These are phyloP conservation scores for Pestalotiopsis sp. DNA, from an alignment of 2,329 filamentous ascomycete species.

Conservation along the genomic window DNA sequence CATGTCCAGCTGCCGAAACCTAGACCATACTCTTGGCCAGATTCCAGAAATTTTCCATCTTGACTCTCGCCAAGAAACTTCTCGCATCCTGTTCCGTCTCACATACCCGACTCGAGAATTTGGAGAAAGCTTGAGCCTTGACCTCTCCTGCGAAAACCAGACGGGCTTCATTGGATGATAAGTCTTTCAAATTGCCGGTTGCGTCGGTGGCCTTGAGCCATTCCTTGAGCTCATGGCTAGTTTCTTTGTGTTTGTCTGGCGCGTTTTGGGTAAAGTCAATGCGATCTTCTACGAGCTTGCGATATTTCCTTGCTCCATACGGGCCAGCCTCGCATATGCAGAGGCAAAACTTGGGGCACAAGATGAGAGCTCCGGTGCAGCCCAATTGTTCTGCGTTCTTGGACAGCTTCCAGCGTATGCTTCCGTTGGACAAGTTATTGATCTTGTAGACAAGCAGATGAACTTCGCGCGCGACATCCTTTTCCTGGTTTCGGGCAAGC, in stretches of 20 bases:
- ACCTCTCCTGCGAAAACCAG: slow-evolving; percentile 91
- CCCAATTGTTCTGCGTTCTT: slow-evolving; percentile 89
- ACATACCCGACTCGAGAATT: slow-evolving; percentile 88
- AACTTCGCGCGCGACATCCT: slow-evolving; percentile 85
- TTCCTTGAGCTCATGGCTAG: slow-evolving; percentile 60
- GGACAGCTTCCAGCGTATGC: slow-evolving; percentile 90
- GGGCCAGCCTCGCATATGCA: slow-evolving; percentile 90
- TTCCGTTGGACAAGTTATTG: slow-evolving; percentile 84
- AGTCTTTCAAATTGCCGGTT: slow-evolving; percentile 76
- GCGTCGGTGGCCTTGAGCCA: slow-evolving; percentile 85
- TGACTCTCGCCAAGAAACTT: slow-evolving; percentile 75
- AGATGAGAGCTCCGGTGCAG: slow-evolving; percentile 86
- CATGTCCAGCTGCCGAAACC: neutral
- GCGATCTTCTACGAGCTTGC: slow-evolving; percentile 90
- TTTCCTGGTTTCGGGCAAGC: slow-evolving; percentile 77
- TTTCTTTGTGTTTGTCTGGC: slow-evolving; percentile 64
- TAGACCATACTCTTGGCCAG: slow-evolving; percentile 66
- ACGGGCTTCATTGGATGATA: slow-evolving; percentile 79
- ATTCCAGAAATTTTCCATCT: slow-evolving; percentile 96
- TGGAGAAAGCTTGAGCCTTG: slow-evolving; percentile 78
- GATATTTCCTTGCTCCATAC: slow-evolving; percentile 81
- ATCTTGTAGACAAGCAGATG: slow-evolving; percentile 88
- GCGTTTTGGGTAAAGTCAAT: slow-evolving; percentile 95
- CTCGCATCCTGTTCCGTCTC: slow-evolving; percentile 90
- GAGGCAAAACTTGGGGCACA: slow-evolving; percentile 86